Evolutionary conservation across 2,329 filamentous ascomycete species (phyloP).

Genomic region (Ophiostoma ulmi): DNA sequence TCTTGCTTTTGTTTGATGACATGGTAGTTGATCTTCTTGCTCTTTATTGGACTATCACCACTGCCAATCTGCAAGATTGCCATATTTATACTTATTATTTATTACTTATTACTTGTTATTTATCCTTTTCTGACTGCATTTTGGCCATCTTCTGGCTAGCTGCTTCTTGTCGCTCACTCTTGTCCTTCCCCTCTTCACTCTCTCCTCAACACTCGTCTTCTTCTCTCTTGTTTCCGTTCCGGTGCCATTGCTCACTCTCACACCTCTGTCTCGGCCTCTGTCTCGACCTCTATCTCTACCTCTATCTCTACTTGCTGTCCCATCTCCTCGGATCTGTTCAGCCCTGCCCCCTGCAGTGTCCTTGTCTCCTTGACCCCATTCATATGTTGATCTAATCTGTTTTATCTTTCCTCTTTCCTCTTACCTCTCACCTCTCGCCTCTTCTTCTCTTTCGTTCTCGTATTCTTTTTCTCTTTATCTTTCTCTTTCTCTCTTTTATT

Average conservation of each 20-base stretch:
- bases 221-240: neutral
- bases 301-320: neutral
- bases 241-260: neutral
- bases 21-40: neutral
- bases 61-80: neutral
- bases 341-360: neutral
- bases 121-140: neutral
- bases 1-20: neutral
- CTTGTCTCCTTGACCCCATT: neutral
- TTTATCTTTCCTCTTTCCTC: neutral
- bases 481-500: conserved; percentile 15
- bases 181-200: neutral
- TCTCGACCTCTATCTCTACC: too few species aligned
- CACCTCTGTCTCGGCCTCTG: neutral
- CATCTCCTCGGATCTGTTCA: neutral
- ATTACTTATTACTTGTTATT: too few species aligned
- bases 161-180: neutral
- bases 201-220: neutral
- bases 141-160: neutral
- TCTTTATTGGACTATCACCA: neutral
- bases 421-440: neutral
- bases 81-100: neutral
- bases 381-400: conserved; percentile 10
- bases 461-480: neutral
- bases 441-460: neutral